Percentiles rank a stretch among this genome's conserved stretches.
Conservation (phyloP, 768 basidiomycete genomes). For the Tulasnella sp. region DNA sequence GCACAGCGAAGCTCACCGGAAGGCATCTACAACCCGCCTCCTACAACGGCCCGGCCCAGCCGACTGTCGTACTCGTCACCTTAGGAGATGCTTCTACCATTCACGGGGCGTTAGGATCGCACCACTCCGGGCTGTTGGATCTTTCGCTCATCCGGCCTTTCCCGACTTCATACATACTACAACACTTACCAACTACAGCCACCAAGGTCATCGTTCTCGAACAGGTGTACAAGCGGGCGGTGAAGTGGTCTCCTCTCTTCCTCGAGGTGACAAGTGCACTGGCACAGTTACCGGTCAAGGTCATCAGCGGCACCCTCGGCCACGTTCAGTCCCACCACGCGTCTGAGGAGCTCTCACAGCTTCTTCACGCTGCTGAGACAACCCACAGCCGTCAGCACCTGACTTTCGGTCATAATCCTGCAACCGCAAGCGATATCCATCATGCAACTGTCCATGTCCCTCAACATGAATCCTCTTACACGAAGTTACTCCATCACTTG, state of each 20-base stretch:
- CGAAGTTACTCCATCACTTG: slow-evolving; percentile 70
- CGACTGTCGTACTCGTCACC: slow-evolving; percentile 16
- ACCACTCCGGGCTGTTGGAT: slow-evolving; percentile 52
- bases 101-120: slow-evolving; percentile 34
- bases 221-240: slow-evolving; percentile 62
- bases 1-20: neutral
- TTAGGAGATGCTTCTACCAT: neutral
- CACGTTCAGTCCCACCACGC: slow-evolving; percentile 29
- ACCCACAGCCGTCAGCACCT: slow-evolving; percentile 22
- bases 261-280: slow-evolving; percentile 67
- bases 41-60: neutral
- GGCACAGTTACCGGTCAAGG: slow-evolving; percentile 41
- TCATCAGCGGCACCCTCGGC: slow-evolving; percentile 57
- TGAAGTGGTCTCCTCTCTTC: slow-evolving; percentile 80
- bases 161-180: slow-evolving; percentile 41
- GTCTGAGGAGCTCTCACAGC: slow-evolving; percentile 24
- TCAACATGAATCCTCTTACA: slow-evolving; percentile 84
- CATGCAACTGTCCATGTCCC: slow-evolving; percentile 54
- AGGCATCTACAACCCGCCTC: neutral
- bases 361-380: slow-evolving; percentile 37
- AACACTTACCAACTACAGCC: slow-evolving; percentile 48
- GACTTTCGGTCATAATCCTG: slow-evolving; percentile 25
- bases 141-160: slow-evolving; percentile 63
- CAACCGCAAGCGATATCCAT: slow-evolving; percentile 22
- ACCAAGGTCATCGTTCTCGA: slow-evolving; percentile 71